Evolutionary conservation across 2,329 filamentous ascomycete species (phyloP).

Genomic region (Pestalotiopsis sp.): DNA sequence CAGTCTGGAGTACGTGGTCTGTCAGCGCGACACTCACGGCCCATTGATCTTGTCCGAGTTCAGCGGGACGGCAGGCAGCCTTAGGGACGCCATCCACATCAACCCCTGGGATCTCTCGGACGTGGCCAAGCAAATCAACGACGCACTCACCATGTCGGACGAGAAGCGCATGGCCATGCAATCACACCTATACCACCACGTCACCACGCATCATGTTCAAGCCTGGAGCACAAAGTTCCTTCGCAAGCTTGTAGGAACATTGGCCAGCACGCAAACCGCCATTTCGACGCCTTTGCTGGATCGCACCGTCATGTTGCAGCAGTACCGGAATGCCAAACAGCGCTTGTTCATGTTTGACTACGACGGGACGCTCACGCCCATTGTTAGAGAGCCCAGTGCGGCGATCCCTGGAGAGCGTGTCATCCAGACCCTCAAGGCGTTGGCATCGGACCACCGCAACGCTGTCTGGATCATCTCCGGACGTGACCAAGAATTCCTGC

Average conservation of each 20-base stretch:
- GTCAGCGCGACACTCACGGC: constrained; percentile 83
- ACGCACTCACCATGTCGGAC: constrained; percentile 75
- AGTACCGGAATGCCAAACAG: constrained; percentile 75
- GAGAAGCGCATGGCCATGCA: constrained; percentile 72
- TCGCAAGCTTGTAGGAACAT: constrained; percentile 76
- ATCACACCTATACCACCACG: constrained; percentile 76
- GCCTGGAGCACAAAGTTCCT: constrained; percentile 83
- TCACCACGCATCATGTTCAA: constrained; percentile 84
- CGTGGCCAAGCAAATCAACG: constrained; percentile 81
- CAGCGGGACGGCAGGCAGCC: constrained; percentile 86
- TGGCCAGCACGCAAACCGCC: constrained; percentile 75
- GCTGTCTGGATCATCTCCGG: constrained; percentile 98
- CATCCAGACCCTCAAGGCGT: constrained; percentile 75
- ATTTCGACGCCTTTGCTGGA: constrained; percentile 83
- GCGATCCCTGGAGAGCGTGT: constrained; percentile 87
- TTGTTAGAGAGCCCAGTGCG: constrained; percentile 87
- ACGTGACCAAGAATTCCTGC: constrained; percentile 87
- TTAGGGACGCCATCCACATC: constrained; percentile 88
- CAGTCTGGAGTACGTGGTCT: constrained; percentile 91
- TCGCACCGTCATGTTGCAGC: constrained; percentile 68
- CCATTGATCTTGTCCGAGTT: constrained; percentile 96
- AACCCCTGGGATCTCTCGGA: constrained; percentile 92
- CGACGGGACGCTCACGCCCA: constrained; percentile 93
- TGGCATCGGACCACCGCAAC: constrained; percentile 81
- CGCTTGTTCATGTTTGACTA: constrained; percentile 99